A percentile compares a stretch with the other conserved stretches of the same genome.
phyloP scores from a whole-genome alignment of 768 basidiomycete genomes.

The Rhodocollybia butyracea region DNA sequence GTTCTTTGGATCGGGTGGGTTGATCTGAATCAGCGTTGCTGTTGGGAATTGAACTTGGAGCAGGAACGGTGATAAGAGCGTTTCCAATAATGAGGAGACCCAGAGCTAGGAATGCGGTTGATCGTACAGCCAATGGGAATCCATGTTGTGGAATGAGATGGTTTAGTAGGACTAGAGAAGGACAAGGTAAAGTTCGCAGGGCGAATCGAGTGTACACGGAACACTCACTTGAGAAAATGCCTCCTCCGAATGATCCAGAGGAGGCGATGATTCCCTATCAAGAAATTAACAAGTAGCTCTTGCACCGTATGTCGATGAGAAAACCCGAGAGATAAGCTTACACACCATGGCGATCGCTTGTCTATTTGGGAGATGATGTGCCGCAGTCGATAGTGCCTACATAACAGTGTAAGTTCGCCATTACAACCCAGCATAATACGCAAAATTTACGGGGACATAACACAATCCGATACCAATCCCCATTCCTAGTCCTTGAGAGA shows the following conservation, averaged over 20 bases:
- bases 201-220: no score
- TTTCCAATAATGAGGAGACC: slow-evolving; percentile 3
- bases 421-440: no score
- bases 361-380: slow-evolving; percentile 2
- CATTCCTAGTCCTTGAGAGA: slow-evolving; percentile 5
- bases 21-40: no score
- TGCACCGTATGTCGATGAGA: no score
- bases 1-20: no score
- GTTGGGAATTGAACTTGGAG: not conserved
- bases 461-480: slow-evolving; percentile 5
- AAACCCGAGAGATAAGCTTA: not conserved
- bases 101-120: not conserved
- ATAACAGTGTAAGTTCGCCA: no score
- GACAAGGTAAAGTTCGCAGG: not conserved
- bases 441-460: no score
- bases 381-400: not conserved
- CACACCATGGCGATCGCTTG: slow-evolving; percentile 5
- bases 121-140: not conserved
- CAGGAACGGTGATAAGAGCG: not conserved
- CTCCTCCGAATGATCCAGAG: slow-evolving; percentile 5
- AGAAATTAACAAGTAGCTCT: no score
- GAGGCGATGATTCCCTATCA: not conserved
- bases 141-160: slow-evolving; percentile 3
- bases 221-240: slow-evolving; percentile 3
- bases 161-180: not conserved